These are phyloP conservation scores for Tulasnella sp. DNA, from an alignment of 768 basidiomycete species.

Conservation along the genomic window DNA sequence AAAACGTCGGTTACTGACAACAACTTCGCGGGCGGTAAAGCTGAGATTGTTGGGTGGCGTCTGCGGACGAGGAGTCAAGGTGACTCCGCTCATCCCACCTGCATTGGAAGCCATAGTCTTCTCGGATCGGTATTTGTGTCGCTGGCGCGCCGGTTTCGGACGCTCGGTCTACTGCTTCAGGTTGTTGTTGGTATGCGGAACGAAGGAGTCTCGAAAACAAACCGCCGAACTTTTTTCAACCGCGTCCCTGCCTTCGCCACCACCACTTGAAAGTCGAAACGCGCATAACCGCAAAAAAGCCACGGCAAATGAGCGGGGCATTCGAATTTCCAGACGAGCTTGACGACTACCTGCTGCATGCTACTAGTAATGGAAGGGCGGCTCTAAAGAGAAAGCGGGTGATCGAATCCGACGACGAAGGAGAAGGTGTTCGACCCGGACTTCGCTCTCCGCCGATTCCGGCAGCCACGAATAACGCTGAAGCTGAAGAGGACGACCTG, in stretches of 20 bases:
- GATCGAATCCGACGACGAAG: not conserved
- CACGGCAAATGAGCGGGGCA: too few relatives aligned
- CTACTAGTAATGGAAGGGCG: not conserved
- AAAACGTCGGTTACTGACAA: not conserved
- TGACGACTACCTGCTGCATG: not conserved
- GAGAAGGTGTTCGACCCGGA: not conserved
- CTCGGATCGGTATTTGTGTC: not conserved
- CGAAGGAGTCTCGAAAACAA: not conserved
- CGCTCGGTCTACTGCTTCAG: too few relatives aligned
- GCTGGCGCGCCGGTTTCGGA: too few relatives aligned
- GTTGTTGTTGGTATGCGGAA: not conserved
- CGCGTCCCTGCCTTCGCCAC: not conserved
- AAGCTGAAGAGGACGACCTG: not conserved
- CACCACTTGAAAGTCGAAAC: not conserved
- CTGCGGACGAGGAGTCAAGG: slow-evolving; percentile 8
- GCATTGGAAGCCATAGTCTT: not conserved
- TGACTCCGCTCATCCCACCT: not conserved
- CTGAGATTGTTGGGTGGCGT: slow-evolving; percentile 3
- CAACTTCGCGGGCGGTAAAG: slow-evolving; percentile 5
- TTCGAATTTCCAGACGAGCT: not conserved
- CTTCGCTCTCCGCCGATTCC: not conserved
- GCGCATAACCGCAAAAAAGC: not conserved
- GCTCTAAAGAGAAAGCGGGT: not conserved
- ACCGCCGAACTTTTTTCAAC: not conserved
- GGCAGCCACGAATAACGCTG: not conserved